phyloP scores from a whole-genome alignment of 148 eudicot species.

The Drosera capensis region DNA sequence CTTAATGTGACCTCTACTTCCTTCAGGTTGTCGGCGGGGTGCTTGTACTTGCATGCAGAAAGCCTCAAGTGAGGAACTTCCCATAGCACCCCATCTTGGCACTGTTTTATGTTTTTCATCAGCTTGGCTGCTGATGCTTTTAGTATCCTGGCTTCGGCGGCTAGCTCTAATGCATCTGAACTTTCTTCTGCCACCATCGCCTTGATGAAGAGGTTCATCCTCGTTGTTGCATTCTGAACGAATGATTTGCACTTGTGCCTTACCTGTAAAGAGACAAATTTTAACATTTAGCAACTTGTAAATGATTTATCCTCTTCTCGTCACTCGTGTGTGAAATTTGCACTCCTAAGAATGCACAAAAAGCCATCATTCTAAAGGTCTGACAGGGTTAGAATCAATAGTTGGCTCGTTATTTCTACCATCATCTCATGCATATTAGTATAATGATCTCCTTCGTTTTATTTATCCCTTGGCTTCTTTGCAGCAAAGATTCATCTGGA shows the following conservation, averaged over 20 bases:
- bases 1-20: conserved; percentile 22
- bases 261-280: conserved; percentile 15
- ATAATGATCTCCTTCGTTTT: too few species aligned
- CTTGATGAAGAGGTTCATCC: conserved; percentile 22
- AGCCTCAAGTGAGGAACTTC: conserved; percentile 18
- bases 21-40: conserved; percentile 19
- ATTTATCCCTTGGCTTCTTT: too few species aligned
- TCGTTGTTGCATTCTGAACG: conserved; percentile 30
- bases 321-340: too few species aligned
- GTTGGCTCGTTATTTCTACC: too few species aligned
- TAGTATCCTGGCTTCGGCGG: conserved; percentile 23
- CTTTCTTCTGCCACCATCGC: conserved; percentile 20
- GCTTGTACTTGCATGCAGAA: conserved; percentile 1
- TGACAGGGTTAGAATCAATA: too few species aligned
- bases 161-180: conserved; percentile 12
- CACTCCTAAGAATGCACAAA: too few species aligned
- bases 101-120: conserved; percentile 18
- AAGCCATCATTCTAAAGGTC: too few species aligned
- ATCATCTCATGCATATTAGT: too few species aligned
- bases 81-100: conserved; percentile 33
- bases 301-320: too few species aligned
- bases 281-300: too few species aligned
- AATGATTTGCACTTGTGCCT: conserved; percentile 15
- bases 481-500: too few species aligned
- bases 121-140: conserved; percentile 31